Evolutionary conservation across 78 protist species (phyloP).

Genomic region (Dictyostelium brefeldianum): DNA sequence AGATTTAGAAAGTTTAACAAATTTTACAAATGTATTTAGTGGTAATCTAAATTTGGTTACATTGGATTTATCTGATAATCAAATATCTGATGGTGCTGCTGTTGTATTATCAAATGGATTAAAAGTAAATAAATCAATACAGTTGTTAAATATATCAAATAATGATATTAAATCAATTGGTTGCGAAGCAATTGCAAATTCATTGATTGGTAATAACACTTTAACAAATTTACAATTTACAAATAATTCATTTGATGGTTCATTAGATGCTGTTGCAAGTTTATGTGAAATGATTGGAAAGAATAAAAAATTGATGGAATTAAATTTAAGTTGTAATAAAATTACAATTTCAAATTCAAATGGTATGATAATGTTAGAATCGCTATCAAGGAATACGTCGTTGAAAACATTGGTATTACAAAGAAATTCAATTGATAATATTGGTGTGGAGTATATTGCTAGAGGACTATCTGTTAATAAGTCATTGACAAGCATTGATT

Average conservation of each 20-base stretch:
- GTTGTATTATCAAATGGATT: constrained; percentile 13
- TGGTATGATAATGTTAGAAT: not conserved
- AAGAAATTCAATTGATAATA: constrained; percentile 45
- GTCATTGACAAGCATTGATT: not conserved
- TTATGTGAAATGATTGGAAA: constrained; percentile 14
- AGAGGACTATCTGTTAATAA: constrained; percentile 4
- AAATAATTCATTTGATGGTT: constrained; percentile 26
- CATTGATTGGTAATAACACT: not conserved
- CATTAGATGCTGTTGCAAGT: not conserved
- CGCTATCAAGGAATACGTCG: constrained; percentile 28
- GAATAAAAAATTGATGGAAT: constrained; percentile 25
- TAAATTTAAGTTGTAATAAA: constrained; percentile 37
- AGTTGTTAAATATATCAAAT: constrained; percentile 14
- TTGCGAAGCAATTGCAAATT: constrained; percentile 2
- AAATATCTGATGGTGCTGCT: constrained; percentile 42
- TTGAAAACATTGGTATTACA: not conserved
- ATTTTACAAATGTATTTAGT: constrained; percentile 12
- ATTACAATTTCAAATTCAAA: not conserved
- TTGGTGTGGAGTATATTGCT: constrained; percentile 13
- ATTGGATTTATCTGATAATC: constrained; percentile 40
- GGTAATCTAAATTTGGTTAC: not conserved
- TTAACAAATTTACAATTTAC: constrained; percentile 21
- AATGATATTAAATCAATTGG: constrained; percentile 46
- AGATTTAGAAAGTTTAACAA: not conserved
- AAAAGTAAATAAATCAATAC: not conserved